Conservation (phyloP, 257 asterid species). For the Primulina huaijiensis region DNA sequence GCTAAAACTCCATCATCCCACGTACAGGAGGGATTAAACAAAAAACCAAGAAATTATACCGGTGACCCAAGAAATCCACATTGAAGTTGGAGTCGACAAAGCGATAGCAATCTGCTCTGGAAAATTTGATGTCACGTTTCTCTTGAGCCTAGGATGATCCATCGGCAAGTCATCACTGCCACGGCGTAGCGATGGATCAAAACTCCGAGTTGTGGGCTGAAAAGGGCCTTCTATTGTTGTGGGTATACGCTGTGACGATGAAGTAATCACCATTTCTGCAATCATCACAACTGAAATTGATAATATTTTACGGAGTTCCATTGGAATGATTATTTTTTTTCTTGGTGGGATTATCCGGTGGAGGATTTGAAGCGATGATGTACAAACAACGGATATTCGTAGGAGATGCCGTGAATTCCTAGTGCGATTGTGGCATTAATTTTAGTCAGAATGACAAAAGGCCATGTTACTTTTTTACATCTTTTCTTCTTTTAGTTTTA, state of each 20-base stretch:
- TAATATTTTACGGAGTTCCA: conserved; percentile 27
- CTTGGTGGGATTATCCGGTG: too few species aligned
- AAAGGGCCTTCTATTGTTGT: conserved; percentile 83
- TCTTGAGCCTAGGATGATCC: conserved; percentile 65
- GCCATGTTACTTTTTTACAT: too few species aligned
- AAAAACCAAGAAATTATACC: conserved; percentile 36
- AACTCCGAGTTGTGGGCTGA: conserved; percentile 48
- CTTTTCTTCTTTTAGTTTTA: too few species aligned
- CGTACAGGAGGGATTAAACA: neutral
- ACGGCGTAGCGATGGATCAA: conserved; percentile 60
- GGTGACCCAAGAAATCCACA: conserved; percentile 89
- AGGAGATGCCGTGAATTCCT: too few species aligned
- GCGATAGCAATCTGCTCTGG: conserved; percentile 86
- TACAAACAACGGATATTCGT: too few species aligned
- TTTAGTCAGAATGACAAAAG: too few species aligned
- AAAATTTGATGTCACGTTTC: conserved; percentile 46
- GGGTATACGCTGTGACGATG: conserved; percentile 36
- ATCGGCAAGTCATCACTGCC: conserved; percentile 81
- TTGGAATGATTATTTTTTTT: conserved; percentile 1
- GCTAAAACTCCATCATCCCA: too few species aligned
- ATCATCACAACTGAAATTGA: neutral
- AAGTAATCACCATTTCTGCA: conserved; percentile 2
- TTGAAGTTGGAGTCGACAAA: conserved; percentile 55
- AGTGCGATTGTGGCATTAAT: too few species aligned
- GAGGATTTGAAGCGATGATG: too few species aligned